phyloP scores from a whole-genome alignment of 108 stramenopile genomes.

The Parmales sp. region DNA sequence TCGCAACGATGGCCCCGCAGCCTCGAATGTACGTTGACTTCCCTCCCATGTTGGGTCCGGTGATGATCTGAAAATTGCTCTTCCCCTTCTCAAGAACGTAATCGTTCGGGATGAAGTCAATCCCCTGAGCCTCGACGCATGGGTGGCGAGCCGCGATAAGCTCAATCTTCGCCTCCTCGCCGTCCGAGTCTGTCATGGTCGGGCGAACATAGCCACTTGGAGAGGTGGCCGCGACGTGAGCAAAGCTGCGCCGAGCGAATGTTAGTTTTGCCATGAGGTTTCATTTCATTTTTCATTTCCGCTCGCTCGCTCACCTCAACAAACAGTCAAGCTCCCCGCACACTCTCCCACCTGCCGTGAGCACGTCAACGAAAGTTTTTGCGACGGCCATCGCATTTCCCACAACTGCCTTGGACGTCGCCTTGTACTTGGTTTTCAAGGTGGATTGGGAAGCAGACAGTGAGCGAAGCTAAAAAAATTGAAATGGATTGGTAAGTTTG shows the following conservation, averaged over 20 bases:
- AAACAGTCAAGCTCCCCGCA: background rate
- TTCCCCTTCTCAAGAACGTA: slow-evolving; percentile 53
- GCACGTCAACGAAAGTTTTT: slow-evolving; percentile 64
- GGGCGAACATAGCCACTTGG: slow-evolving; percentile 72
- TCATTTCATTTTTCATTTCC: background rate
- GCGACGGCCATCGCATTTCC: slow-evolving; percentile 66
- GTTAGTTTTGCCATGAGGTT: background rate
- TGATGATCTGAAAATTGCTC: slow-evolving; percentile 72
- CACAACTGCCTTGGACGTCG: slow-evolving; percentile 59
- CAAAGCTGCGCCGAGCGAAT: slow-evolving; percentile 36
- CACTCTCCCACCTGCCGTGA: slow-evolving; percentile 41
- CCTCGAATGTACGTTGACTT: slow-evolving; percentile 92
- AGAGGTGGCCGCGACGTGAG: slow-evolving; percentile 72
- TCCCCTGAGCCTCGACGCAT: slow-evolving; percentile 85
- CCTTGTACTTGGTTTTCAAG: too few species aligned
- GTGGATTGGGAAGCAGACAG: too few species aligned
- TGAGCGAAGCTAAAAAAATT: too few species aligned
- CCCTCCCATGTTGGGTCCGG: slow-evolving; percentile 96
- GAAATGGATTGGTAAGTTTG: too few species aligned
- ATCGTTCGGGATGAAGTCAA: slow-evolving; percentile 91
- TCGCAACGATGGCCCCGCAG: slow-evolving; percentile 77
- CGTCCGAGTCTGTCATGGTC: slow-evolving; percentile 68
- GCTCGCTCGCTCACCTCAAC: background rate
- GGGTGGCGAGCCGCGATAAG: slow-evolving; percentile 84
- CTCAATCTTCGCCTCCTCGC: slow-evolving; percentile 62